Evolutionary conservation across 2,329 filamentous ascomycete species (phyloP).

Genomic region (Tricladium varicosporioides): DNA sequence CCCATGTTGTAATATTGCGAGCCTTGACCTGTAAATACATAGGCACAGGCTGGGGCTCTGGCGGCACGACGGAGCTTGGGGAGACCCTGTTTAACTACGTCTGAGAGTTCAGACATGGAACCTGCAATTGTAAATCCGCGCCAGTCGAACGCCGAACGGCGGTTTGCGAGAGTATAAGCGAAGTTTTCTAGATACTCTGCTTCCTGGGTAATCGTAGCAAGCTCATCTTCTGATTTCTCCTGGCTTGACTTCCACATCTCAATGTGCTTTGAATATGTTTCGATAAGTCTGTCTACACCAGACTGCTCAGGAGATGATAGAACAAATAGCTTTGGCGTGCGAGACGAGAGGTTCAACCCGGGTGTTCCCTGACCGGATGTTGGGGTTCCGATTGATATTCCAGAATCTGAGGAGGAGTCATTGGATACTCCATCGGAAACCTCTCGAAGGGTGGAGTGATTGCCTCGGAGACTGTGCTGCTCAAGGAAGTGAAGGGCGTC

Average conservation of each 20-base stretch:
- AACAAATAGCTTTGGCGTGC: neutral
- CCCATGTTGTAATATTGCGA: slow-evolving; percentile 20
- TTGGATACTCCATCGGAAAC: neutral
- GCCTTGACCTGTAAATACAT: slow-evolving; percentile 15
- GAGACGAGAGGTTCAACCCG: neutral
- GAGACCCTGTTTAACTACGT: neutral
- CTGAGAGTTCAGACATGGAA: neutral
- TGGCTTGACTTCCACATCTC: neutral
- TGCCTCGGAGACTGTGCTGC: neutral
- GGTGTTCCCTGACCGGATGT: neutral
- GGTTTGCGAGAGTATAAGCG: neutral
- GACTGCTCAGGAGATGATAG: neutral
- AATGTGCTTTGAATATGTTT: slow-evolving; percentile 15
- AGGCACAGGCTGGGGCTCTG: slow-evolving; percentile 2
- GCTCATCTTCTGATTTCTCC: neutral
- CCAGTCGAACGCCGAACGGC: neutral
- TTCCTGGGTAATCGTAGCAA: too few species aligned
- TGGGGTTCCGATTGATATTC: slow-evolving; percentile 19
- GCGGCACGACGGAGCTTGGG: slow-evolving; percentile 27
- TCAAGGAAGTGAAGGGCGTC: slow-evolving; percentile 3
- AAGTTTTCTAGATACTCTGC: neutral
- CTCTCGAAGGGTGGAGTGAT: neutral
- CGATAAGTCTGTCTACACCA: neutral
- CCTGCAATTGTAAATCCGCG: neutral
- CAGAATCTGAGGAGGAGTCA: neutral